A percentile compares a stretch with the other conserved stretches of the same genome.
These are phyloP conservation scores for Saposhnikovia divaricata DNA, from an alignment of 129 eudicot genomes.

Conservation along the genomic window DNA sequence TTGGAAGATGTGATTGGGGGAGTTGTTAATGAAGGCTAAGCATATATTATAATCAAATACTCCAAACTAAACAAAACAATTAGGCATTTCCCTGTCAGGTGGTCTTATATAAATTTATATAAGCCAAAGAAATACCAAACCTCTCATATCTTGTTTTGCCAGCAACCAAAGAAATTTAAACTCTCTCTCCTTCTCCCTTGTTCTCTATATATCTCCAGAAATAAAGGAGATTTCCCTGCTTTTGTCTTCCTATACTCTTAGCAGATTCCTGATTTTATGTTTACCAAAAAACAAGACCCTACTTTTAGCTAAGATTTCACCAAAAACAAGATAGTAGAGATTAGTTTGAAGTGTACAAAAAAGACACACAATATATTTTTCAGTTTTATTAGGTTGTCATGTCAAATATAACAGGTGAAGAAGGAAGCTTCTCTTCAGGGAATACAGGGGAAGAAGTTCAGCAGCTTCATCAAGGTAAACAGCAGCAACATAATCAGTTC, in stretches of 20 bases:
- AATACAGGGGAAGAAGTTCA: constrained; percentile 41
- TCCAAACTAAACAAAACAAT: background rate
- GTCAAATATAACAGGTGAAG: constrained; percentile 71
- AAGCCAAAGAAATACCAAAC: constrained; percentile 33
- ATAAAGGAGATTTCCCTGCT: constrained; percentile 18
- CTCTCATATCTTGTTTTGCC: constrained; percentile 2
- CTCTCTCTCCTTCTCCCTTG: background rate
- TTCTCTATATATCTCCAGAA: constrained; percentile 5
- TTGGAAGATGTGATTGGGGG: background rate
- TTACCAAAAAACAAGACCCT: constrained; percentile 19
- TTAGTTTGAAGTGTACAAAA: background rate
- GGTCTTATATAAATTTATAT: constrained; percentile 27
- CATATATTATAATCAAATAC: constrained; percentile 1
- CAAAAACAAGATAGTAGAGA: constrained; percentile 12
- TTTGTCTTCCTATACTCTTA: constrained; percentile 25
- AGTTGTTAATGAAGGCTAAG: background rate
- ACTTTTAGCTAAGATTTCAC: constrained; percentile 3
- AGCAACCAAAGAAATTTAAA: constrained; percentile 1
- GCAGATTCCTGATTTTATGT: constrained; percentile 22
- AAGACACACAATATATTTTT: background rate
- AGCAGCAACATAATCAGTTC: constrained; percentile 11
- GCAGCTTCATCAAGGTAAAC: constrained; percentile 20
- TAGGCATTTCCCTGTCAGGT: constrained; percentile 12
- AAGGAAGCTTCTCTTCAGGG: constrained; percentile 64
- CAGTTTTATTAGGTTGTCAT: constrained; percentile 12